Conservation (phyloP, 1,284 basidiomycete genomes). For the Coniophora puteana region DNA sequence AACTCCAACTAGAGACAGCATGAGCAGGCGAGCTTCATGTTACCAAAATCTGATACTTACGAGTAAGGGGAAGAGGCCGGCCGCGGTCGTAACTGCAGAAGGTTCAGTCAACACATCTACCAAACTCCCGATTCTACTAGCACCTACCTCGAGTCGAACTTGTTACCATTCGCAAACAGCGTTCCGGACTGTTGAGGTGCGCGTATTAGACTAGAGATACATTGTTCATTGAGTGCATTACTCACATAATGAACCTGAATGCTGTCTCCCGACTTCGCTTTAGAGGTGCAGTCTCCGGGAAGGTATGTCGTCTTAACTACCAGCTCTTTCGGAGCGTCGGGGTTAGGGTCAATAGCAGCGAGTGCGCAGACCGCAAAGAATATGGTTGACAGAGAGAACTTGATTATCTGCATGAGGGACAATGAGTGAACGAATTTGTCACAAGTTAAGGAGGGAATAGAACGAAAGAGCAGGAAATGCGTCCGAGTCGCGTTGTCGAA, state of each 20-base stretch:
- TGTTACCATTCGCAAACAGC: conserved; percentile 64
- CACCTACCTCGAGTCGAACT: conserved; percentile 79
- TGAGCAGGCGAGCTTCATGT: conserved; percentile 1
- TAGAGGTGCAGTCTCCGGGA: conserved; percentile 57
- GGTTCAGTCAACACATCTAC: conserved; percentile 1
- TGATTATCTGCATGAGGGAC: conserved; percentile 44
- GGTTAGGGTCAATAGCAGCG: no score
- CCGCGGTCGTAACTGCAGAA: conserved; percentile 57
- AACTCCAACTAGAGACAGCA: conserved; percentile 52
- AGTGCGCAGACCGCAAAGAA: conserved; percentile 32
- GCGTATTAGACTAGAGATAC: no score
- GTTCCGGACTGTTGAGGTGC: conserved; percentile 60
- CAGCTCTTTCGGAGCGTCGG: conserved; percentile 53
- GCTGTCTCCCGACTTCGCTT: conserved; percentile 61
- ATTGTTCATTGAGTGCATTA: no score
- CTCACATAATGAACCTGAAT: conserved; percentile 79
- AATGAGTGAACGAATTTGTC: no score
- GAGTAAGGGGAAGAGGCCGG: conserved; percentile 62
- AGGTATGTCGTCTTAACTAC: conserved; percentile 55
- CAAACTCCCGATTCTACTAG: neutral
- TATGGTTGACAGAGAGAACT: conserved; percentile 39
- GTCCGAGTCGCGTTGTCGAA: no score
- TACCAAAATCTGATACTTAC: conserved; percentile 35
- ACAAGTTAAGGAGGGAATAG: no score
- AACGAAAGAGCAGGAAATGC: no score